Conservation (phyloP, 768 basidiomycete genomes). For the Mycena belliarum region DNA sequence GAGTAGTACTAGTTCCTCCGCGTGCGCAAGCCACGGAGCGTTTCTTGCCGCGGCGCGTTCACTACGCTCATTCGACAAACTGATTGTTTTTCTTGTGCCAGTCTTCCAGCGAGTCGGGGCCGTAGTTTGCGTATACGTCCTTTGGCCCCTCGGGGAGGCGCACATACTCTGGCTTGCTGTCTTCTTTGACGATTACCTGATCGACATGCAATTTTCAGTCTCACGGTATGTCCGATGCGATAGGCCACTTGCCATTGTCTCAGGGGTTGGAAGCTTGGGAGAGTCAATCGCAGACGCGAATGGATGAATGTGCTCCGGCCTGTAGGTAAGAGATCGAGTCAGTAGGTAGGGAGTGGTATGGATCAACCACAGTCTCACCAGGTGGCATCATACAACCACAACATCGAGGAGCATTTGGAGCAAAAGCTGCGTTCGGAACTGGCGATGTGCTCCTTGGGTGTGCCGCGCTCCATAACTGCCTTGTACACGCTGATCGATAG, state of each 20-base stretch:
- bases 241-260: slow-evolving; percentile 45
- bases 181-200: slow-evolving; percentile 46
- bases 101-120: slow-evolving; percentile 47
- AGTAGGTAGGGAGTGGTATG: no score
- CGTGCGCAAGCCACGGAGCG: no score
- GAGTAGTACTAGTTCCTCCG: no score
- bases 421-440: slow-evolving; percentile 66
- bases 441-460: slow-evolving; percentile 45
- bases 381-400: slow-evolving; percentile 60
- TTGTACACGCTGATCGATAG: slow-evolving; percentile 50
- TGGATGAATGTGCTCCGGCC: slow-evolving; percentile 67
- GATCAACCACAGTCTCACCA: slow-evolving; percentile 51
- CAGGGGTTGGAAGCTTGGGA: slow-evolving; percentile 53
- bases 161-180: slow-evolving; percentile 61
- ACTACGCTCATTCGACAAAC: slow-evolving; percentile 7
- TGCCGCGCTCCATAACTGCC: slow-evolving; percentile 61
- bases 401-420: slow-evolving; percentile 62
- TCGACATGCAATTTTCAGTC: background rate
- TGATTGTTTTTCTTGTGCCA: slow-evolving; percentile 54
- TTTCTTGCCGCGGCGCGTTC: no score
- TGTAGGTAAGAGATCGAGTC: slow-evolving; percentile 22
- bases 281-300: slow-evolving; percentile 69
- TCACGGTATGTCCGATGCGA: background rate
- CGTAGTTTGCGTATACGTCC: slow-evolving; percentile 45
- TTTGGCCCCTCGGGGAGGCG: slow-evolving; percentile 62